Base-by-base conservation (phyloP, 2,329 filamentous ascomycete species). In the Aureobasidium sp. region DNA sequence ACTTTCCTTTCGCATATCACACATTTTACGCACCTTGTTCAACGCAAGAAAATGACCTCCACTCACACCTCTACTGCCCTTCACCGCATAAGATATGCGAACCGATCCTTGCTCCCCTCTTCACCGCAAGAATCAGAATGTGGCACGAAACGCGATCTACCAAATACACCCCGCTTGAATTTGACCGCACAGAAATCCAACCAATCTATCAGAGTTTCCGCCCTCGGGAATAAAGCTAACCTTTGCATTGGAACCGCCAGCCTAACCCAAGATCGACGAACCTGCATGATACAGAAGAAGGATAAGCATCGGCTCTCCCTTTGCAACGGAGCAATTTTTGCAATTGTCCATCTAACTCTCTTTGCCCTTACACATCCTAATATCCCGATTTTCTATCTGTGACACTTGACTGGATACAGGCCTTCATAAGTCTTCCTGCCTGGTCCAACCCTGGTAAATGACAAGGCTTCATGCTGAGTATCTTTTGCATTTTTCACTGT, bases 201-300 rank as follows among this genome's bases (percentile, higher is more conserved):
- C 11, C 53, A 57, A 57, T 57, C 53, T 57, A 57, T 57, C 41
- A 36, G 41, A 36, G 29, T 57, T 57, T 45, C 13, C 21, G 10
- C 21, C 29, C 30, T n/a, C 36, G n/a, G 39, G 39, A 45, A 1
- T 29, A 16, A 10, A 21, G 25, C 10, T 15, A 30, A 29, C 37
- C 39, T 54, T 39, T 44, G 41, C 34, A 37, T 37, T 27, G 50
- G 21, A 21, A 25, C 39, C 1, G 30, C 13, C 5, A 39, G 41
- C 53, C 36, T 36, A 54, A 27, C 53, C 53, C 53, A 57, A 57
- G 53, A 57, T 57, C 53, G 53, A 45, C 53, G 39, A 57, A 57
- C 53, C 53, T 57, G 53, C 53, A 57, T 57, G n/a, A 21, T 21
- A 34, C 27, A 10, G 21, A 45, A 34, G 41, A 16, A 6, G 42